Percentiles rank a stretch among this genome's conserved stretches.
Evolutionary conservation across 306 rosid genomes (phyloP).

Genomic region (Sindora glabra): DNA sequence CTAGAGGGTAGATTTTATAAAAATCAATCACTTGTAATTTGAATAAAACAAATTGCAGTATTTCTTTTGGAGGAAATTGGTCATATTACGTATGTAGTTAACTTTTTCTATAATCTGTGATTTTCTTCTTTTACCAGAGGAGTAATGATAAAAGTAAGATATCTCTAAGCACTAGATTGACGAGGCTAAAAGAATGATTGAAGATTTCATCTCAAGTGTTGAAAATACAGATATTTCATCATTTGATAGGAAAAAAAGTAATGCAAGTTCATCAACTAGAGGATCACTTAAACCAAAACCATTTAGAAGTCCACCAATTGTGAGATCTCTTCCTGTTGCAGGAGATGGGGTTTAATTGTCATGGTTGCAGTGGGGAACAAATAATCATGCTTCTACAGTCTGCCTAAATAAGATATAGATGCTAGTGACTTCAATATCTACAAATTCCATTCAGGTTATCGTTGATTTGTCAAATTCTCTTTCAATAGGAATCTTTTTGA

Average conservation of each 20-base stretch:
- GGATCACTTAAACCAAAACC: conserved; percentile 51
- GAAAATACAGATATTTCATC: conserved; percentile 97
- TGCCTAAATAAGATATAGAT: conserved; percentile 30
- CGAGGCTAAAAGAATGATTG: conserved; percentile 86
- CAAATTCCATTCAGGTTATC: conserved; percentile 1
- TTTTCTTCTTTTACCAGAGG: conserved; percentile 39
- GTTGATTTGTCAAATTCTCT: background rate
- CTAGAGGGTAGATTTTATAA: background rate
- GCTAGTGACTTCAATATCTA: conserved; percentile 37
- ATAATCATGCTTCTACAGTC: conserved; percentile 34
- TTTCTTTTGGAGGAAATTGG: background rate
- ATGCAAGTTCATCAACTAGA: conserved; percentile 81
- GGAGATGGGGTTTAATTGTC: too few species aligned
- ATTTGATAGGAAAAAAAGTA: conserved; percentile 90
- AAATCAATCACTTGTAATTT: conserved; percentile 4
- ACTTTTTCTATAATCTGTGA: background rate
- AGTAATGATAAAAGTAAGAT: conserved; percentile 67
- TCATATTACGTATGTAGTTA: background rate
- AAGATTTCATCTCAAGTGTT: conserved; percentile 88
- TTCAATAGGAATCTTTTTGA: background rate
- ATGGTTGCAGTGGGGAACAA: background rate
- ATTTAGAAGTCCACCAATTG: conserved; percentile 32
- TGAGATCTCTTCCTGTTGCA: conserved; percentile 56
- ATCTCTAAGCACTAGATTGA: conserved; percentile 71
- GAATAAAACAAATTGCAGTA: background rate